Conservation (phyloP, 768 basidiomycete species). For the Austroboletus festivus region DNA sequence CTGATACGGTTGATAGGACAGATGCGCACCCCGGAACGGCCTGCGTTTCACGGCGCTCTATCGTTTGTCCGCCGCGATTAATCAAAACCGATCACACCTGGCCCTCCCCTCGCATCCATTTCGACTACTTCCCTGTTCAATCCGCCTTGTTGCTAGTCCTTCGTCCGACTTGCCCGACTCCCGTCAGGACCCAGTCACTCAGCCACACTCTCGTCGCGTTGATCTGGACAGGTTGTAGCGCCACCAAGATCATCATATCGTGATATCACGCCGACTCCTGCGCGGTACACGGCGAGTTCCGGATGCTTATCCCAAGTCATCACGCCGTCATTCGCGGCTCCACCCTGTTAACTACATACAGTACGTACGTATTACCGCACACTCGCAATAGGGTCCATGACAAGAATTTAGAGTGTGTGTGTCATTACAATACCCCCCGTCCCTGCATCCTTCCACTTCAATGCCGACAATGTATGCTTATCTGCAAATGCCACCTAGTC, state of each 20-base stretch:
- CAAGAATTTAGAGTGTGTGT: neutral
- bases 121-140: slow-evolving; percentile 5
- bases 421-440: neutral
- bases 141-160: slow-evolving; percentile 9
- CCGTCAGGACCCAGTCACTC: neutral
- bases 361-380: neutral
- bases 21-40: slow-evolving; percentile 4
- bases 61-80: slow-evolving; percentile 18
- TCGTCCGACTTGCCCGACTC: neutral
- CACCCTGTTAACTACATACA: too few species aligned
- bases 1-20: slow-evolving; percentile 30
- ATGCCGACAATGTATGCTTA: slow-evolving; percentile 3
- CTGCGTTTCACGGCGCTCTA: slow-evolving; percentile 23
- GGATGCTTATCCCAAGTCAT: slow-evolving; percentile 2
- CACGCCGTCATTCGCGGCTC: too few species aligned
- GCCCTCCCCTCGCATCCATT: too few species aligned
- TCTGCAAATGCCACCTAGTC: slow-evolving; percentile 11
- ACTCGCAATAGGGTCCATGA: neutral
- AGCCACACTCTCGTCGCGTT: neutral
- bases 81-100: too few species aligned
- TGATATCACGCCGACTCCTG: neutral
- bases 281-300: slow-evolving; percentile 16
- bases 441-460: too few species aligned
- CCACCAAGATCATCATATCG: slow-evolving; percentile 18
- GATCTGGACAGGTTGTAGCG: neutral